Percentiles rank a stretch among this genome's conserved stretches.
These are phyloP conservation scores for Lachnellula arida DNA, from an alignment of 2,329 filamentous ascomycete species.

Conservation along the genomic window DNA sequence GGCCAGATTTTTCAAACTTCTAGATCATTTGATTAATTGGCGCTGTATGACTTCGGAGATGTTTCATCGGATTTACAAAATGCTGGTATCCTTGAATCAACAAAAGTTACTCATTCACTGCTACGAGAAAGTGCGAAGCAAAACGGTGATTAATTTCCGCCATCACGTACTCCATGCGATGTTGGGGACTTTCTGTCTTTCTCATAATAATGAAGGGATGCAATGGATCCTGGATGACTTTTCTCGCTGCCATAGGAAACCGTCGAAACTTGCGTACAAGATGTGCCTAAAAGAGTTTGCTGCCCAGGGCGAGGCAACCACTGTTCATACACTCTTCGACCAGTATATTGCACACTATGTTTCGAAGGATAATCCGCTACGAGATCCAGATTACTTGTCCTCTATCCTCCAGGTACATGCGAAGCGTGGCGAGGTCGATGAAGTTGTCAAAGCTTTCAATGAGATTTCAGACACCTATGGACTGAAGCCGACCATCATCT, in stretches of 20 bases:
- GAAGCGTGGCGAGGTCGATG: constrained; percentile 57
- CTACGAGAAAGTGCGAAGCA: constrained; percentile 22
- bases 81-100: constrained; percentile 19
- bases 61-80: constrained; percentile 17
- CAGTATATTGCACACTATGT: constrained; percentile 27
- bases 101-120: constrained; percentile 16
- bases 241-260: constrained; percentile 28
- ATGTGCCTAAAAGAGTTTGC: constrained; percentile 39
- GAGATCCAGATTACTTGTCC: constrained; percentile 33
- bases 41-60: constrained; percentile 9
- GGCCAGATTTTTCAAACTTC: constrained; percentile 13
- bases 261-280: constrained; percentile 28
- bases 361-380: constrained; percentile 1
- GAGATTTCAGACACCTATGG: constrained; percentile 53
- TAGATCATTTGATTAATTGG: constrained; percentile 22
- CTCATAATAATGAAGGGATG: constrained; percentile 32
- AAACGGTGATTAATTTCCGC: constrained; percentile 12
- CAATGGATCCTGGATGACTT: constrained; percentile 36
- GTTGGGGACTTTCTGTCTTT: constrained; percentile 29
- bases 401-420: constrained; percentile 69
- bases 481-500: constrained; percentile 51
- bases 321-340: constrained; percentile 41
- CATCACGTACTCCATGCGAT: constrained; percentile 25
- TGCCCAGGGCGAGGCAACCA: constrained; percentile 40
- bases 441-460: constrained; percentile 57